A percentile compares a stretch with the other conserved stretches of the same genome.
phyloP scores from a whole-genome alignment of 2,329 filamentous ascomycete genomes.

The Botrytis byssoidea region DNA sequence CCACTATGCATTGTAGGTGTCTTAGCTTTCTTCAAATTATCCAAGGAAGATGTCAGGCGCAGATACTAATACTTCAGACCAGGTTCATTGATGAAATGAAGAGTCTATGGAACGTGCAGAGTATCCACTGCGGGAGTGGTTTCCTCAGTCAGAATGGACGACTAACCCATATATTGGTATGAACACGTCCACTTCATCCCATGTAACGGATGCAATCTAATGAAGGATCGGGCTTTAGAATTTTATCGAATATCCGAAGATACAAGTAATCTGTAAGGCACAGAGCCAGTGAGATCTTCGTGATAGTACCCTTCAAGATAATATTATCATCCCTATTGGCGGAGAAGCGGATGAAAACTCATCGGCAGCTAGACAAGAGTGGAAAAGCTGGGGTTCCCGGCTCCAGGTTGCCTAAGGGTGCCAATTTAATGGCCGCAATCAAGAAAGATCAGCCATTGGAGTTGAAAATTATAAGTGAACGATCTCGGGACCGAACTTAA shows the following conservation, averaged over 20 bases:
- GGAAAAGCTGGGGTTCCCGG: neutral
- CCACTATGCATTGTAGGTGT: neutral
- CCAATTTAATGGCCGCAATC: neutral
- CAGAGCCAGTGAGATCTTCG: neutral
- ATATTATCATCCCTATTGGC: neutral
- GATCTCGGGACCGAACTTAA: neutral
- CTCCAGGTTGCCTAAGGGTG: neutral
- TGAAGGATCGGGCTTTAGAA: neutral
- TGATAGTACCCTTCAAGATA: neutral
- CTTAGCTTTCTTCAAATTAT: neutral
- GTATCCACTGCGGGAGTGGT: neutral
- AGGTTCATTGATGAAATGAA: neutral
- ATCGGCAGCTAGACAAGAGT: neutral
- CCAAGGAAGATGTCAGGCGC: neutral
- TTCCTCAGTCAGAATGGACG: neutral
- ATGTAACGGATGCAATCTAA: neutral
- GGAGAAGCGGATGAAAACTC: neutral
- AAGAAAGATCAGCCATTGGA: neutral
- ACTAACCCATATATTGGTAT: neutral
- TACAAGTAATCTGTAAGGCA: neutral
- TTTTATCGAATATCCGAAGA: neutral
- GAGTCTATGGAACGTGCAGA: neutral
- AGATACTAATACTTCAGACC: neutral
- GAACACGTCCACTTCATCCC: neutral
- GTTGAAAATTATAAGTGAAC: neutral